Evolutionary conservation across 1,284 basidiomycete genomes (phyloP).

Genomic region (Caloboletus firmus): DNA sequence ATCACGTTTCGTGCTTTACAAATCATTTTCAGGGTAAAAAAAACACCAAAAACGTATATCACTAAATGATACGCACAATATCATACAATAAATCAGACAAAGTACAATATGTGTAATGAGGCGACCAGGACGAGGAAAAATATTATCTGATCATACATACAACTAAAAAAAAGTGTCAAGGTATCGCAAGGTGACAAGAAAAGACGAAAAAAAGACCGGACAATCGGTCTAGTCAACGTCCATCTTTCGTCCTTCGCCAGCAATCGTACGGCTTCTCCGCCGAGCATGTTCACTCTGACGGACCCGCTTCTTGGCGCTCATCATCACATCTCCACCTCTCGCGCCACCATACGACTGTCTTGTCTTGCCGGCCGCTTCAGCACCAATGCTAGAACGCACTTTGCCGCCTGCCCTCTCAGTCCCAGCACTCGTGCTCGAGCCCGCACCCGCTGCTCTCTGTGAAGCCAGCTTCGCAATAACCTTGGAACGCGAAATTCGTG

Average conservation of each 20-base stretch:
- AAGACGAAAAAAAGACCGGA: background rate
- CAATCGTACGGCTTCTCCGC: slow-evolving; percentile 41
- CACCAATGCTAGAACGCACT: slow-evolving; percentile 58
- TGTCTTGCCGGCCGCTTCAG: slow-evolving; percentile 47
- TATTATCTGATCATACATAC: slow-evolving; percentile 17
- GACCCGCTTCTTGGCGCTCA: slow-evolving; percentile 63
- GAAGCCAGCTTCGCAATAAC: slow-evolving; percentile 73
- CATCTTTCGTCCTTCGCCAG: slow-evolving; percentile 26
- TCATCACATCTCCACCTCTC: slow-evolving; percentile 41
- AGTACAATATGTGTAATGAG: slow-evolving; percentile 1
- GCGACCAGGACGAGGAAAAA: background rate
- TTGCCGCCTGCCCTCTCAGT: slow-evolving; percentile 22
- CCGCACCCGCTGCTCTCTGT: slow-evolving; percentile 51
- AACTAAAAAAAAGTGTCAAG: slow-evolving; percentile 6
- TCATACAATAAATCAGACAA: slow-evolving; percentile 16
- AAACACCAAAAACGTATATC: too few relatives aligned
- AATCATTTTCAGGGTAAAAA: background rate
- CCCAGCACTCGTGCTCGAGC: slow-evolving; percentile 18
- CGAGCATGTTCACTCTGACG: slow-evolving; percentile 67
- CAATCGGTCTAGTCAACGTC: slow-evolving; percentile 28
- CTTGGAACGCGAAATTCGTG: slow-evolving; percentile 73
- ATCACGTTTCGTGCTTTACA: too few relatives aligned
- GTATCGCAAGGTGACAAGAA: background rate
- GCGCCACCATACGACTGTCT: slow-evolving; percentile 39
- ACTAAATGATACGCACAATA: background rate